A percentile compares a stretch with the other conserved stretches of the same genome.
Evolutionary conservation across 202 grass and related monocot species (phyloP).

Genomic region (Musa balbisiana): DNA sequence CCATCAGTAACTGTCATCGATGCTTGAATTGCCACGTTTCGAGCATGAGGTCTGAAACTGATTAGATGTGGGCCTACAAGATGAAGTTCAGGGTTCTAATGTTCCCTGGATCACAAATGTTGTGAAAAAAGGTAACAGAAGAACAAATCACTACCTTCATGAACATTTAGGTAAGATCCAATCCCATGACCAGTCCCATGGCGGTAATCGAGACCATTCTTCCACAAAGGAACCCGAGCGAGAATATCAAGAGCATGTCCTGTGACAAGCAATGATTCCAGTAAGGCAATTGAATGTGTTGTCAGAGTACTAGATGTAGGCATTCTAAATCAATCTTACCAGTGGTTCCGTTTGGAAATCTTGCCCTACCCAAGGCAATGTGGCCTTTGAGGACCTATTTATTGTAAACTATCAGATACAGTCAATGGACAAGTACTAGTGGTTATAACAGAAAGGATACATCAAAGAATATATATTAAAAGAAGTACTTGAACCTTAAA

Average conservation of each 20-base stretch:
- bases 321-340: conserved; percentile 36
- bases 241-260: conserved; percentile 94
- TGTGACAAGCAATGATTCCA: conserved; percentile 15
- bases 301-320: background rate
- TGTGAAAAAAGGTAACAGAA: conserved; percentile 19
- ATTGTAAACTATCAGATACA: background rate
- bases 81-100: background rate
- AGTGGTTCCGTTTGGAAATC: conserved; percentile 92
- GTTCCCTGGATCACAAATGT: conserved; percentile 17
- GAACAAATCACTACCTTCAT: conserved; percentile 62
- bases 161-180: conserved; percentile 90
- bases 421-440: background rate
- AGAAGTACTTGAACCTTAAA: background rate
- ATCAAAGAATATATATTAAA: background rate
- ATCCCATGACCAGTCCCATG: conserved; percentile 97
- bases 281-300: background rate
- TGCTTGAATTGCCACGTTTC: conserved; percentile 82
- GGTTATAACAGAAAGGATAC: background rate
- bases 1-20: conserved; percentile 99
- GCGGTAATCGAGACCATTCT: conserved; percentile 78
- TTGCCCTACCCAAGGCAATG: conserved; percentile 59
- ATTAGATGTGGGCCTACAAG: conserved; percentile 86
- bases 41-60: conserved; percentile 89
- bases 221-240: conserved; percentile 78
- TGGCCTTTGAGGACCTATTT: conserved; percentile 89